These are phyloP conservation scores for Purpureocillium lavendulum DNA, from an alignment of 2,329 filamentous ascomycete genomes.

Conservation along the genomic window DNA sequence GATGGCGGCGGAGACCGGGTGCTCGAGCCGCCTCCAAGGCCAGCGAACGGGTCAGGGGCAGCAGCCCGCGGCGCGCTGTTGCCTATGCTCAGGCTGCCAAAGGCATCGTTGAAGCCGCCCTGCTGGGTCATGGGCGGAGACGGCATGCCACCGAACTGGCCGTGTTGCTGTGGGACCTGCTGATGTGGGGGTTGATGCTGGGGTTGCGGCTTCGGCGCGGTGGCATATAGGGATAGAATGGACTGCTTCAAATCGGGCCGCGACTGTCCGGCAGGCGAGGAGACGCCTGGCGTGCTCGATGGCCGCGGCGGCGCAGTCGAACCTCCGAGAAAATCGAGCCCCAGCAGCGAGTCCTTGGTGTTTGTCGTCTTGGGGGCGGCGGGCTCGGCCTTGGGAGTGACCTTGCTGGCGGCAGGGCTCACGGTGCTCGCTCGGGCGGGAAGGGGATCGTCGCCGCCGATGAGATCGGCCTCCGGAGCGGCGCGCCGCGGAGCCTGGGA, in stretches of 20 bases:
- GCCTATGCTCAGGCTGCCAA: slow-evolving; percentile 37
- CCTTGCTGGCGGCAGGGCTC: slow-evolving; percentile 51
- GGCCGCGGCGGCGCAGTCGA: slow-evolving; percentile 66
- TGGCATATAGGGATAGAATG: slow-evolving; percentile 89
- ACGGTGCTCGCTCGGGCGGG: slow-evolving; percentile 67
- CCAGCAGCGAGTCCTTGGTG: slow-evolving; percentile 82
- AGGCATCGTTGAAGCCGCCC: slow-evolving; percentile 72
- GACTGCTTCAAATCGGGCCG: slow-evolving; percentile 94
- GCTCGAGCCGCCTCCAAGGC: slow-evolving; percentile 34
- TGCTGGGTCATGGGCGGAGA: slow-evolving; percentile 46
- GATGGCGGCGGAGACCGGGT: slow-evolving; percentile 24
- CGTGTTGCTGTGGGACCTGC: slow-evolving; percentile 45
- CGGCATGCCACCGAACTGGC: slow-evolving; percentile 60
- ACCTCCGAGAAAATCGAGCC: slow-evolving; percentile 84
- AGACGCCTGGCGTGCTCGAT: slow-evolving; percentile 67
- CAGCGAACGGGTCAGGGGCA: slow-evolving; percentile 50
- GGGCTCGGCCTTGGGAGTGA: slow-evolving; percentile 52
- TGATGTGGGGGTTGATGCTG: slow-evolving; percentile 32
- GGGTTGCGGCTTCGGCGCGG: slow-evolving; percentile 68
- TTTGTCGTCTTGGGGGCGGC: slow-evolving; percentile 61
- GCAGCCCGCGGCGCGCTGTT: slow-evolving; percentile 27
- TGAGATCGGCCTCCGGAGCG: slow-evolving; percentile 63
- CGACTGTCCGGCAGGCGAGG: slow-evolving; percentile 55
- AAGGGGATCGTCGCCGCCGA: slow-evolving; percentile 65
- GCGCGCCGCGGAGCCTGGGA: slow-evolving; percentile 24